These are phyloP conservation scores for Candida parachauliodes DNA, from an alignment of 805 yeast genomes.

Conservation along the genomic window DNA sequence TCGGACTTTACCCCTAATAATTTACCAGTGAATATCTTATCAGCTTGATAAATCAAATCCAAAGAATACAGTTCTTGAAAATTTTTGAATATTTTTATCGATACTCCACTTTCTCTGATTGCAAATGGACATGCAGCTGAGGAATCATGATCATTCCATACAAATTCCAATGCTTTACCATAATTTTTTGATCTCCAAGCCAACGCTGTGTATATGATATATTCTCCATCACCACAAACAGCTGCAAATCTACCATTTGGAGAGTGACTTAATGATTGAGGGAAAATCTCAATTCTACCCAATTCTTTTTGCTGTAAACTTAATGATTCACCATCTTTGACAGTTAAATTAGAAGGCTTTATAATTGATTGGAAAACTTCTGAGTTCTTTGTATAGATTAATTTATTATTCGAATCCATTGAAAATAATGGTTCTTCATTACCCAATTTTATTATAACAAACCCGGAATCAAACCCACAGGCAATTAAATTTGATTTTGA, in stretches of 20 bases:
- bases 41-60: constrained; percentile 68
- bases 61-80: constrained; percentile 74
- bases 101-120: constrained; percentile 62
- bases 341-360: constrained; percentile 55
- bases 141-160: constrained; percentile 81
- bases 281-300: constrained; percentile 92
- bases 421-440: constrained; percentile 92
- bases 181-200: constrained; percentile 97
- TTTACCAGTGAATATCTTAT: constrained; percentile 85
- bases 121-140: constrained; percentile 73
- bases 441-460: constrained; percentile 83
- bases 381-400: constrained; percentile 86
- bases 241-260: constrained; percentile 97
- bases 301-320: constrained; percentile 81
- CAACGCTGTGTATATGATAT: constrained; percentile 89
- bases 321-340: constrained; percentile 77
- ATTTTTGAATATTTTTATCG: constrained; percentile 73
- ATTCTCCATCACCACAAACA: constrained; percentile 97
- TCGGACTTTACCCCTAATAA: constrained; percentile 79
- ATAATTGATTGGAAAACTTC: constrained; percentile 85
- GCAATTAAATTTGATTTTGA: constrained; percentile 74
- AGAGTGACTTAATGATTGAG: constrained; percentile 81
- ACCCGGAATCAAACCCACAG: constrained; percentile 93
- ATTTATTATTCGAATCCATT: constrained; percentile 89
- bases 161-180: constrained; percentile 87